Percentiles rank a stretch among this genome's conserved stretches.
Evolutionary conservation across 371 early-diverging fungal species (phyloP).

Genomic region (Mortierella sp.): DNA sequence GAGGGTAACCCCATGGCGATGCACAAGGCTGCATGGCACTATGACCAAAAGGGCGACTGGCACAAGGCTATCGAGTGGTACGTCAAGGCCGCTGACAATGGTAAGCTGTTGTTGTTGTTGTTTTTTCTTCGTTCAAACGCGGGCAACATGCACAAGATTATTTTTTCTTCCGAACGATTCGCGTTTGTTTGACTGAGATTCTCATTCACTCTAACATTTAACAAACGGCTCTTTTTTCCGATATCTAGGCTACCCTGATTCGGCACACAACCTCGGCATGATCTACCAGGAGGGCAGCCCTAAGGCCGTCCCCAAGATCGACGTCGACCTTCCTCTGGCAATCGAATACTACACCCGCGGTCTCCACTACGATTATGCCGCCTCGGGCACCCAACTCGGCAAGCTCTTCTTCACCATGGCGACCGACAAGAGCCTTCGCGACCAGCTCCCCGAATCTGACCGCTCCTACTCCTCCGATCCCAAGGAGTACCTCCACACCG

Average conservation of each 20-base stretch:
- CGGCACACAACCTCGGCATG: constrained; percentile 72
- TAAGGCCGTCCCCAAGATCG: constrained; percentile 58
- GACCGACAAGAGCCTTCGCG: constrained; percentile 34
- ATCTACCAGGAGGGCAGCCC: constrained; percentile 67
- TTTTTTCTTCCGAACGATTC: not conserved
- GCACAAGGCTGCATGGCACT: constrained; percentile 70
- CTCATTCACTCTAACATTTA: not conserved
- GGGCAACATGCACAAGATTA: not conserved
- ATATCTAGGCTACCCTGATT: constrained; percentile 67
- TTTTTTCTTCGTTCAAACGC: not conserved
- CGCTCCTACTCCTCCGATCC: constrained; percentile 55
- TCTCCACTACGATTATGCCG: constrained; percentile 67
- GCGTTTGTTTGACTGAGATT: not conserved
- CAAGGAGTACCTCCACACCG: constrained; percentile 68
- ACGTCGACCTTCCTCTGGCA: constrained; percentile 60
- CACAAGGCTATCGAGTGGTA: constrained; percentile 65
- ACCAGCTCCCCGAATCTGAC: constrained; percentile 27
- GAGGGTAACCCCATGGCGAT: constrained; percentile 71
- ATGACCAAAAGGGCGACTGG: constrained; percentile 62
- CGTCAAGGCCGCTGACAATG: constrained; percentile 65
- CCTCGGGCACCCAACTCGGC: constrained; percentile 63
- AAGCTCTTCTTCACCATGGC: constrained; percentile 41
- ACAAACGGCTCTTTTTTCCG: not conserved
- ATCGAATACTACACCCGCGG: constrained; percentile 66
- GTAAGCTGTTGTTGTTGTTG: constrained; percentile 32